These are phyloP conservation scores for Verticillium nonalfalfae DNA, from an alignment of 2,329 filamentous ascomycete species.

Conservation along the genomic window DNA sequence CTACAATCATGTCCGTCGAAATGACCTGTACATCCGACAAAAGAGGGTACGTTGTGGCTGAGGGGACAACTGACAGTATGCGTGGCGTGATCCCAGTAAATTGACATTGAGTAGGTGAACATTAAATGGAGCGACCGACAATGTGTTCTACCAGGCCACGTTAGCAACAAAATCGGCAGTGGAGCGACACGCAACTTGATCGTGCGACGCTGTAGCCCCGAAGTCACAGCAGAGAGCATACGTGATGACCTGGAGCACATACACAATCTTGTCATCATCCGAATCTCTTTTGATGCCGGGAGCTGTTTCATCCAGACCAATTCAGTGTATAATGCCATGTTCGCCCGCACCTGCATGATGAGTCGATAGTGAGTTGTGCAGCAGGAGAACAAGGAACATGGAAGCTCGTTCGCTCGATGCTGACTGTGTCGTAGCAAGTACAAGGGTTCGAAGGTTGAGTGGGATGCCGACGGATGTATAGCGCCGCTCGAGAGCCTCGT, in stretches of 20 bases:
- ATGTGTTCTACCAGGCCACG: slow-evolving; percentile 56
- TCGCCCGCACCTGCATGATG: slow-evolving; percentile 75
- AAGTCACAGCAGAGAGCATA: slow-evolving; percentile 57
- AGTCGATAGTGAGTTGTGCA: slow-evolving; percentile 38
- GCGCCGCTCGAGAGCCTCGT: slow-evolving; percentile 38
- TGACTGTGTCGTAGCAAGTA: slow-evolving; percentile 50
- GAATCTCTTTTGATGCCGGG: slow-evolving; percentile 49
- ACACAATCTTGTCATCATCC: slow-evolving; percentile 67
- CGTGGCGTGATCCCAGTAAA: not conserved
- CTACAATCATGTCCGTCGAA: slow-evolving; percentile 53
- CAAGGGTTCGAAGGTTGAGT: slow-evolving; percentile 64
- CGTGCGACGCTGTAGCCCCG: slow-evolving; percentile 51
- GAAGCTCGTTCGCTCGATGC: slow-evolving; percentile 4
- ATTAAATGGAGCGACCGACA: slow-evolving; percentile 67
- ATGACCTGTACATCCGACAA: slow-evolving; percentile 62
- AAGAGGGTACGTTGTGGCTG: slow-evolving; percentile 50
- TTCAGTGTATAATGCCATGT: slow-evolving; percentile 68
- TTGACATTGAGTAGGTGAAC: slow-evolving; percentile 45
- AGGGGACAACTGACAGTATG: not conserved
- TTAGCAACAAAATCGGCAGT: slow-evolving; percentile 55
- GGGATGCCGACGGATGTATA: slow-evolving; percentile 67
- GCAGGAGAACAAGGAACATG: not conserved
- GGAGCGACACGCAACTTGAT: slow-evolving; percentile 72
- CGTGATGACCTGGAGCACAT: slow-evolving; percentile 76
- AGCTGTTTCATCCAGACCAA: slow-evolving; percentile 69